Base-by-base conservation (phyloP, 163 green algal genomes). In the Scenedesmus sp. region DNA sequence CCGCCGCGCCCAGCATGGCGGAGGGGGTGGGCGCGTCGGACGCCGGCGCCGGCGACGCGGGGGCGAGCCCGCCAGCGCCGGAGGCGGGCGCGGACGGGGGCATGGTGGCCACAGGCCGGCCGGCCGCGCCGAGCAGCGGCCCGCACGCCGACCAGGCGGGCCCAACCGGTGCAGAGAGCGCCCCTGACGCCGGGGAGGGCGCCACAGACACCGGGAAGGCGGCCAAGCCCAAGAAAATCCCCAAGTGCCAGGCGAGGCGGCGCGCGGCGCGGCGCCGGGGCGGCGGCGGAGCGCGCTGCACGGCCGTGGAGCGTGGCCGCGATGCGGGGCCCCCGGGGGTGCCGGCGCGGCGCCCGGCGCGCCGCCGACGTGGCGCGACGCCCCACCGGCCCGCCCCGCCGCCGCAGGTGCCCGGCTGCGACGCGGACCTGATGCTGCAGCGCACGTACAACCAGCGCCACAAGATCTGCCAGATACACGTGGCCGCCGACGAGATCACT, bases 391-490 rank as follows among this genome's bases (percentile, higher is more conserved):
- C 17, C n/a, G n/a, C 45, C 51, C 29, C 51, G 29, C 29, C 10
- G 50, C 50, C 29, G 47, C 67, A 76, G 67, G 67, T 76, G n/a
- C 67, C 67, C 0, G 67, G 67, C 39, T 76, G 67, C 36, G 44
- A 3, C 28, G 67, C 67, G 20, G 44, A 76, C 36, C 51, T 76
- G 22, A 34, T 76, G 34, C n/a, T 54, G n/a, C 50, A 76, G 67
- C 67, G 67, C n/a, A 64, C 47, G 24, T 76, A 76, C 67, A 76
- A 76, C 34, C 67, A 76, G 67, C 67, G 67, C 9, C 67, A 76
- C 67, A 76, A 76, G 34, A 76, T 76, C 34, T 76, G 67, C n/a
- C 31, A 31, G 0, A 33, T 65, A 0, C 67, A 76, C 26, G 67
- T 76, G 13, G 28, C 47, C 36, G 67, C 67, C 13, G 51, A 76